Evolutionary conservation across 768 basidiomycete species (phyloP).

Genomic region (Rhizopogon sp.): DNA sequence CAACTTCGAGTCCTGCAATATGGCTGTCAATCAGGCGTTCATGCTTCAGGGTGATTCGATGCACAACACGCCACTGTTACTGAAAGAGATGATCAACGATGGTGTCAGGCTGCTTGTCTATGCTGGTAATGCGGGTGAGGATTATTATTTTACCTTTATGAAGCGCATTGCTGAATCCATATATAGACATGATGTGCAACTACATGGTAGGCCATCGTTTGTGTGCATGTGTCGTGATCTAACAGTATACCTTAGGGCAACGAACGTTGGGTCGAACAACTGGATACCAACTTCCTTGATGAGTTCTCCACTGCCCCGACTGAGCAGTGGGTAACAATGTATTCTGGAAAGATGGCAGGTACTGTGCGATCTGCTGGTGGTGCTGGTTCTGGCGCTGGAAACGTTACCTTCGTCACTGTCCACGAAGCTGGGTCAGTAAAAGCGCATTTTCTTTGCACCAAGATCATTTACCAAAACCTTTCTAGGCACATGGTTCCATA

Average conservation of each 20-base stretch:
- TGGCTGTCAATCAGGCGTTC: conserved; percentile 79
- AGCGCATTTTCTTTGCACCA: background rate
- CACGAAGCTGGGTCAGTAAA: conserved; percentile 71
- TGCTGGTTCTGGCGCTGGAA: conserved; percentile 64
- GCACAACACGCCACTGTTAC: conserved; percentile 73
- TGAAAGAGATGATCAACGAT: conserved; percentile 77
- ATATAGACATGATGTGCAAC: conserved; percentile 82
- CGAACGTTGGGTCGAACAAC: conserved; percentile 64
- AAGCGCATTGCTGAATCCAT: conserved; percentile 8
- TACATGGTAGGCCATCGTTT: conserved; percentile 45
- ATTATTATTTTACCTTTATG: background rate
- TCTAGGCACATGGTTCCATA: conserved; percentile 83
- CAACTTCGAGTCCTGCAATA: conserved; percentile 70
- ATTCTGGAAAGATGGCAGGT: conserved; percentile 55
- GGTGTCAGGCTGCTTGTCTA: conserved; percentile 86
- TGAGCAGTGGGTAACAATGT: conserved; percentile 52
- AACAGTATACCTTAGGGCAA: conserved; percentile 52
- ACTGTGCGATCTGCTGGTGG: conserved; percentile 68
- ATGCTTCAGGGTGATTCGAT: conserved; percentile 78
- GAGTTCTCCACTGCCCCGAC: conserved; percentile 51
- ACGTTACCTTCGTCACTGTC: conserved; percentile 76
- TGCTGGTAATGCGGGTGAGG: conserved; percentile 75
- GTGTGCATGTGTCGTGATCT: background rate
- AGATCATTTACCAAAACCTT: background rate
- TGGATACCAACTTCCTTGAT: conserved; percentile 55